Percentiles rank a stretch among this genome's conserved stretches.
phyloP scores from a whole-genome alignment of 108 stramenopile genomes.

The Schizochytrium sp. region DNA sequence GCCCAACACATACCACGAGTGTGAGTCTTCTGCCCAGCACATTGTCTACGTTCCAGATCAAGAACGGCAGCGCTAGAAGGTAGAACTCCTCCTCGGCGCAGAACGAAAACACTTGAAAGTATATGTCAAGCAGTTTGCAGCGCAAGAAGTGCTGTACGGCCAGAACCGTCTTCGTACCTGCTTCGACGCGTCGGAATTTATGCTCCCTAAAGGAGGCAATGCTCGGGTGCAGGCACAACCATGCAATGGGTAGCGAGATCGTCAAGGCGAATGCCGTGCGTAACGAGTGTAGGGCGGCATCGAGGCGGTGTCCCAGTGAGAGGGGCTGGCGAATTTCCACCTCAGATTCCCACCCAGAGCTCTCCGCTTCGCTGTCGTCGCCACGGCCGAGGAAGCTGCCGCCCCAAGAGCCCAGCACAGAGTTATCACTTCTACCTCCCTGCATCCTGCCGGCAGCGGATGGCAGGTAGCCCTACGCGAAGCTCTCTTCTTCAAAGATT shows the following conservation, averaged over 20 bases:
- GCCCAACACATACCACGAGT: slow-evolving; percentile 8
- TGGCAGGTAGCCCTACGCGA: too few relatives aligned
- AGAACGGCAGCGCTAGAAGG: slow-evolving; percentile 40
- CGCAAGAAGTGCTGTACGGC: neutral
- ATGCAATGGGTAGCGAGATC: slow-evolving; percentile 17
- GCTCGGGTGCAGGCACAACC: slow-evolving; percentile 47
- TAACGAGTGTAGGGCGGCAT: slow-evolving; percentile 24
- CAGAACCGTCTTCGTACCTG: slow-evolving; percentile 27
- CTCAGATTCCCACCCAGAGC: slow-evolving; percentile 30
- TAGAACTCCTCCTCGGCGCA: slow-evolving; percentile 59
- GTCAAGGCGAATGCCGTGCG: slow-evolving; percentile 28
- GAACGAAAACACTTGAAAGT: slow-evolving; percentile 56
- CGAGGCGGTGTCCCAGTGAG: neutral
- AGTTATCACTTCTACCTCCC: slow-evolving; percentile 43
- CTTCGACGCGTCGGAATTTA: slow-evolving; percentile 31
- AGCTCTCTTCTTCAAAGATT: too few relatives aligned
- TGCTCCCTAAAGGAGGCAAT: slow-evolving; percentile 31
- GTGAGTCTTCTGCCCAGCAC: neutral
- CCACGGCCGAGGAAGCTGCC: neutral
- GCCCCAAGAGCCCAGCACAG: slow-evolving; percentile 33
- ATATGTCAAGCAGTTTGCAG: neutral
- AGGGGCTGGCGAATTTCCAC: neutral
- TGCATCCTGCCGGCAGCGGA: neutral
- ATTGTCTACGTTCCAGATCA: slow-evolving; percentile 48
- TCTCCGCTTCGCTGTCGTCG: slow-evolving; percentile 1